Evolutionary conservation across 2,329 filamentous ascomycete species (phyloP).

Genomic region (Scytalidium sp.): DNA sequence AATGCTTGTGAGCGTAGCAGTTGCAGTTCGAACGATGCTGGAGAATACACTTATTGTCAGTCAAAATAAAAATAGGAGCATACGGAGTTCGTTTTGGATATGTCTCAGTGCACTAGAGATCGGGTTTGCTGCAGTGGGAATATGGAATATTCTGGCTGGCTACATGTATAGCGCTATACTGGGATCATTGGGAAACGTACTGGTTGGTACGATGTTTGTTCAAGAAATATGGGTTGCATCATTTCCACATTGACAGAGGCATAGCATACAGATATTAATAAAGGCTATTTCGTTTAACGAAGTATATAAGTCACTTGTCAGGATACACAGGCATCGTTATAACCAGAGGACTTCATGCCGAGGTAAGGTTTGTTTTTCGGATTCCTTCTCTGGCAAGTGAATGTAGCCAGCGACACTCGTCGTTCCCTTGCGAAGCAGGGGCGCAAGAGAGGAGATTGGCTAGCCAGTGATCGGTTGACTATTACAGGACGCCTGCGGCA

Average conservation of each 20-base stretch:
- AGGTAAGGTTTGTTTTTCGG: too few relatives aligned
- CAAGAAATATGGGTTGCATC: conserved; percentile 12
- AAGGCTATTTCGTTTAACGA: too few relatives aligned
- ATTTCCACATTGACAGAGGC: conserved; percentile 1
- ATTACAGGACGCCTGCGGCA: too few relatives aligned
- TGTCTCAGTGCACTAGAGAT: conserved; percentile 7
- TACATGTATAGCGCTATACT: conserved; percentile 3
- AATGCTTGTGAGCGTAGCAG: conserved; percentile 7
- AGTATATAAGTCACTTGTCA: too few relatives aligned
- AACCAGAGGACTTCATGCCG: too few relatives aligned
- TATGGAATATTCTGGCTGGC: conserved; percentile 8
- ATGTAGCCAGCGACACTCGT: too few relatives aligned
- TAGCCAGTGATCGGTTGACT: too few relatives aligned
- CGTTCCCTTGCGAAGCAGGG: too few relatives aligned
- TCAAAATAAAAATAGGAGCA: neutral
- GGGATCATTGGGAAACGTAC: conserved; percentile 6
- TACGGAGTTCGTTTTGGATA: conserved; percentile 1
- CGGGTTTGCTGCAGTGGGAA: conserved; percentile 1
- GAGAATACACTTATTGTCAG: conserved; percentile 8
- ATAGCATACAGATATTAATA: neutral
- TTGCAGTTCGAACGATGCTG: conserved; percentile 11
- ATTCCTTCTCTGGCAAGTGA: too few relatives aligned
- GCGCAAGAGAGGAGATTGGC: too few relatives aligned
- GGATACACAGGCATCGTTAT: too few relatives aligned
- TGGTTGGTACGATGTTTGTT: conserved; percentile 10